Evolutionary conservation across 148 eudicot genomes (phyloP).

Genomic region (Bassia scoparia): DNA sequence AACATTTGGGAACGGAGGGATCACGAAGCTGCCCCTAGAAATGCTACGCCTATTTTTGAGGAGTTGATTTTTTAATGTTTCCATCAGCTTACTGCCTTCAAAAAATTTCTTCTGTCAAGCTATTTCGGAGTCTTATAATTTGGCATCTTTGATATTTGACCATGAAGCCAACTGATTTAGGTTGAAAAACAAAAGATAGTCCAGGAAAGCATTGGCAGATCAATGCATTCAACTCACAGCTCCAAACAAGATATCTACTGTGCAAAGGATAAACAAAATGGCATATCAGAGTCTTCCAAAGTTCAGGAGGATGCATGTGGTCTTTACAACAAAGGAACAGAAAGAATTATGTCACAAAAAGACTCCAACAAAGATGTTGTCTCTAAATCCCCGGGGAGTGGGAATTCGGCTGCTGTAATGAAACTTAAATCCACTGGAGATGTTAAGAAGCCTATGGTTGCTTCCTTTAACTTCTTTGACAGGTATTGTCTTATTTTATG

Average conservation of each 20-base stretch:
- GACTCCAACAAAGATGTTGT: conserved; percentile 20
- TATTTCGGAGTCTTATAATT: conserved; percentile 5
- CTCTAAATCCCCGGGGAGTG: conserved; percentile 28
- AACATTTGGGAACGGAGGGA: too few relatives aligned
- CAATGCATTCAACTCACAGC: conserved; percentile 26
- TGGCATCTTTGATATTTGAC: conserved; percentile 10
- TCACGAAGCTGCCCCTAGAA: too few relatives aligned
- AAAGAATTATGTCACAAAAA: conserved; percentile 24
- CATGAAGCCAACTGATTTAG: conserved; percentile 34
- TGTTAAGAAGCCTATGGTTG: conserved; percentile 50
- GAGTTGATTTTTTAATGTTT: too few relatives aligned
- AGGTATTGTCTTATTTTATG: conserved; percentile 43
- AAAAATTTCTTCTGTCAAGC: conserved; percentile 3
- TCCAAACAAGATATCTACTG: conserved; percentile 24
- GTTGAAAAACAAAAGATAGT: conserved; percentile 90
- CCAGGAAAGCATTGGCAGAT: conserved; percentile 47
- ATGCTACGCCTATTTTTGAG: too few relatives aligned
- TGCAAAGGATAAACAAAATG: conserved; percentile 28
- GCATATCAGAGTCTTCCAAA: conserved; percentile 26
- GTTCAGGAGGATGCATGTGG: conserved; percentile 26
- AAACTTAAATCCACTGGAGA: conserved; percentile 35
- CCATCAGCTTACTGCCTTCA: too few relatives aligned
- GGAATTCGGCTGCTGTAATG: conserved; percentile 25
- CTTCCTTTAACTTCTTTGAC: conserved; percentile 67
- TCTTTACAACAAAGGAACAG: conserved; percentile 23